Base-by-base conservation (phyloP, 2,329 filamentous ascomycete species). In the Cytospora chrysosperma region DNA sequence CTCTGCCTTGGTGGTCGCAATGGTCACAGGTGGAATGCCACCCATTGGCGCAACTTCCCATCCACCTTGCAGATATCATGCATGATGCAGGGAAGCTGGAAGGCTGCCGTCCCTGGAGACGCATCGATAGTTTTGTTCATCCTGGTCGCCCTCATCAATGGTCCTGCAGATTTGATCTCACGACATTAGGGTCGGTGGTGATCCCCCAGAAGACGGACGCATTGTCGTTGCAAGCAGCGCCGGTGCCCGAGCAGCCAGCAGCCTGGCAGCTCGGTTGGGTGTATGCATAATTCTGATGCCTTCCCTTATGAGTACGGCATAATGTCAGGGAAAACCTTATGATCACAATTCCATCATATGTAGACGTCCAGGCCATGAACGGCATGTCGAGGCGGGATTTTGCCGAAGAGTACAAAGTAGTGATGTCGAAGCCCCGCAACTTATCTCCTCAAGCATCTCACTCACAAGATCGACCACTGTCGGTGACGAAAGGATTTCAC, bases 11-110 rank as follows among this genome's bases (percentile, higher is more conserved):
- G 49, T 57, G 52, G 49, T 68, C 59, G 50, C 56, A 62, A 51
- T 57, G 52, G 50, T 68, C 59, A 40, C 59, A 62, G 60, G 56
- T 53, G 72, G 71, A 72, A 71, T 70, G 69, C 69, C 69, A 69
- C 68, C 67, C 67, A 72, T 72, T 72, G 71, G 69, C 64, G 68
- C 70, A 70, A 67, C 65, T 68, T 50, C 26, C 54, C 59, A 37
- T 59, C 64, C 61, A 64, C 57, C 66, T 59, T 68, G 66, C 66
- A 68, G 43, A 59, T 30, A 53, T 49, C 59, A 62, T 64, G 64
- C 65, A 70, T 67, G 60, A 65, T 58, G 64, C 65, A 68, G 55
- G 54, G 59, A 53, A 56, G 50, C 58, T 64, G 54, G 40, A 50
- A 54, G 37, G 32, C 54, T 24, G 54, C 52, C 55, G 53, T 54